phyloP scores from a whole-genome alignment of 2,329 filamentous ascomycete species.

The Diplodia seriata region DNA sequence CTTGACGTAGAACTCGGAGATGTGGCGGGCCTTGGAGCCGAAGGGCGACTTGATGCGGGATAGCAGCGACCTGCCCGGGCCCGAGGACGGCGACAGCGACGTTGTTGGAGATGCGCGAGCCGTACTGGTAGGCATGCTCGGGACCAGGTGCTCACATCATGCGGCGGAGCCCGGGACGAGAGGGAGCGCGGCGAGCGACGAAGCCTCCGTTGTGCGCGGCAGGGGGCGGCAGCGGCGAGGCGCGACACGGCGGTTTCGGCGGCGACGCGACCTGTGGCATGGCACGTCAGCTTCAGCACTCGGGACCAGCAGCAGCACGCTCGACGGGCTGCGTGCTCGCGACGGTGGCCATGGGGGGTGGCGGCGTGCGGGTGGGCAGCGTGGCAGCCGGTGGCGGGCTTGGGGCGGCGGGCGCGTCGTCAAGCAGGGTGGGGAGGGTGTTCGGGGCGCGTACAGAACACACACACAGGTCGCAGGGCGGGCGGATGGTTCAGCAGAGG shows the following conservation, averaged over 20 bases:
- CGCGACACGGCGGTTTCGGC: conserved; percentile 23
- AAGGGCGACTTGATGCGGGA: conserved; percentile 65
- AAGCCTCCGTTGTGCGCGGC: conserved; percentile 8
- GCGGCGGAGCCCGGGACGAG: conserved; percentile 24
- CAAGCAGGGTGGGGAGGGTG: not conserved
- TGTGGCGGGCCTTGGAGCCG: conserved; percentile 65
- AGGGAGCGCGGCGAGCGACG: not conserved
- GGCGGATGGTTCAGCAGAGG: not conserved
- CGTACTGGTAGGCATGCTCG: conserved; percentile 34
- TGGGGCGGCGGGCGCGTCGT: not conserved
- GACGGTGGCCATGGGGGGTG: conserved; percentile 7
- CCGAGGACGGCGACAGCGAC: conserved; percentile 23
- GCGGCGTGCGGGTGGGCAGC: not conserved
- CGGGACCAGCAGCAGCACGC: conserved; percentile 6
- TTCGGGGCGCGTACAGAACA: conserved; percentile 11
- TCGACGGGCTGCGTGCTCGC: not conserved
- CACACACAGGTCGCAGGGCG: not conserved
- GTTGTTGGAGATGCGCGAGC: conserved; percentile 29
- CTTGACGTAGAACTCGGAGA: conserved; percentile 79
- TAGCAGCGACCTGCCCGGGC: conserved; percentile 49
- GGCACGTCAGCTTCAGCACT: conserved; percentile 24
- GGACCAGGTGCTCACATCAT: conserved; percentile 33
- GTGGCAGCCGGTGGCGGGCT: not conserved
- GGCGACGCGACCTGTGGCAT: conserved; percentile 20
- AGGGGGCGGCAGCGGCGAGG: conserved; percentile 9